phyloP scores from a whole-genome alignment of 345 rosid genomes.

The Arabidopsis thaliana region DNA sequence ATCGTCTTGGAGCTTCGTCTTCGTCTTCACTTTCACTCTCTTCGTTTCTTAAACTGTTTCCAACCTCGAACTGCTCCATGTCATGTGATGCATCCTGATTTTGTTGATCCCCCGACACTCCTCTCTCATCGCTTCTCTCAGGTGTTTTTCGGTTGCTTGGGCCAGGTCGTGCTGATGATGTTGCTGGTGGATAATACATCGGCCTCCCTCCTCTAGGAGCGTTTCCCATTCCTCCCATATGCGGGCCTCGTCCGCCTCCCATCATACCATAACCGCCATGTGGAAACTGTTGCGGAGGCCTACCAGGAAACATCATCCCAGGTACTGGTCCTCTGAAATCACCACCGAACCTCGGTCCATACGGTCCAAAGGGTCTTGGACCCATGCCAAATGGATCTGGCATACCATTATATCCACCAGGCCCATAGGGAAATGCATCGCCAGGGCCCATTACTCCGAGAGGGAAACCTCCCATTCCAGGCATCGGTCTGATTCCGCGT shows the following conservation, averaged over 20 bases:
- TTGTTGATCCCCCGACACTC: conserved; percentile 41
- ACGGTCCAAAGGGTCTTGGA: conserved; percentile 84
- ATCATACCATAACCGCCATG: conserved; percentile 89
- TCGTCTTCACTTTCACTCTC: conserved; percentile 82
- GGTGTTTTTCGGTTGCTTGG: conserved; percentile 60
- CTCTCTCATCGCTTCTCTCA: conserved; percentile 54
- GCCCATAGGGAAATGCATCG: conserved; percentile 85
- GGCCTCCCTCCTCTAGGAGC: conserved; percentile 68
- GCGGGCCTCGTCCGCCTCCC: conserved; percentile 91
- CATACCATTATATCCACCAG: conserved; percentile 79
- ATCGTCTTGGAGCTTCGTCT: conserved; percentile 96
- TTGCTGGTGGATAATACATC: conserved; percentile 53
- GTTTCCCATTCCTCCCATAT: conserved; percentile 85
- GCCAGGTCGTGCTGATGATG: conserved; percentile 53
- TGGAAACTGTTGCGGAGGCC: conserved; percentile 94
- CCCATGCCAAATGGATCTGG: conserved; percentile 83
- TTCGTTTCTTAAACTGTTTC: conserved; percentile 61
- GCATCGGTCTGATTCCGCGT: conserved; percentile 86
- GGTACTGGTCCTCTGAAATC: conserved; percentile 80
- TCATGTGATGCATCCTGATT: conserved; percentile 56
- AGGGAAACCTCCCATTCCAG: conserved; percentile 83
- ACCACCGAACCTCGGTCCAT: conserved; percentile 90
- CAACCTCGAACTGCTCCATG: conserved; percentile 58
- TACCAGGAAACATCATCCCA: conserved; percentile 94
- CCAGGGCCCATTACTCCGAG: conserved; percentile 81